A percentile compares a stretch with the other conserved stretches of the same genome.
Evolutionary conservation across 345 rosid species (phyloP).

Genomic region (Rhodamnia argentea): DNA sequence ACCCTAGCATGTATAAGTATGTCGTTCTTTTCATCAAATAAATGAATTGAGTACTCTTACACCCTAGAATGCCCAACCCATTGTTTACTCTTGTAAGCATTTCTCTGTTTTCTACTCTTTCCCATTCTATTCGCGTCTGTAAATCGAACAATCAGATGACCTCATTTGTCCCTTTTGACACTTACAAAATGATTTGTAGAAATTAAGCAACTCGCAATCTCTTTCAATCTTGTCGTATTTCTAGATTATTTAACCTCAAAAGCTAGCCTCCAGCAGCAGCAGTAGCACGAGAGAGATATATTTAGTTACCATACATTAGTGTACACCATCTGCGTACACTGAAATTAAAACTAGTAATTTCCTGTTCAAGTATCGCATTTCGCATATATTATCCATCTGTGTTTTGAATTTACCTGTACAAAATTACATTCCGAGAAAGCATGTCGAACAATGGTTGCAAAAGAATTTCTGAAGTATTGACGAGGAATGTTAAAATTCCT

Average conservation of each 20-base stretch:
- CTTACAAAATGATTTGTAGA: background rate
- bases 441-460: slow-evolving; percentile 7
- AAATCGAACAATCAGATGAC: background rate
- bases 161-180: background rate
- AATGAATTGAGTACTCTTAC: too few species aligned
- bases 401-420: background rate
- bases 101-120: background rate
- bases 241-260: background rate
- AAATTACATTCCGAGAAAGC: background rate
- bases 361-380: background rate
- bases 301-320: background rate
- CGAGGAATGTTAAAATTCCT: slow-evolving; percentile 16
- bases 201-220: background rate
- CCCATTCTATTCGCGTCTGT: background rate
- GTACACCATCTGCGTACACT: background rate
- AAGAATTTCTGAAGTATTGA: background rate
- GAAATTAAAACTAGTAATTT: background rate
- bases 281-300: background rate
- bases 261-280: background rate
- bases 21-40: too few species aligned
- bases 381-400: background rate
- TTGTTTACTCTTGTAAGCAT: background rate
- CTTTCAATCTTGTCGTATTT: background rate
- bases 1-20: too few species aligned
- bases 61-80: background rate